phyloP scores from a whole-genome alignment of 768 basidiomycete genomes.

The Solioccasus polychromus region DNA sequence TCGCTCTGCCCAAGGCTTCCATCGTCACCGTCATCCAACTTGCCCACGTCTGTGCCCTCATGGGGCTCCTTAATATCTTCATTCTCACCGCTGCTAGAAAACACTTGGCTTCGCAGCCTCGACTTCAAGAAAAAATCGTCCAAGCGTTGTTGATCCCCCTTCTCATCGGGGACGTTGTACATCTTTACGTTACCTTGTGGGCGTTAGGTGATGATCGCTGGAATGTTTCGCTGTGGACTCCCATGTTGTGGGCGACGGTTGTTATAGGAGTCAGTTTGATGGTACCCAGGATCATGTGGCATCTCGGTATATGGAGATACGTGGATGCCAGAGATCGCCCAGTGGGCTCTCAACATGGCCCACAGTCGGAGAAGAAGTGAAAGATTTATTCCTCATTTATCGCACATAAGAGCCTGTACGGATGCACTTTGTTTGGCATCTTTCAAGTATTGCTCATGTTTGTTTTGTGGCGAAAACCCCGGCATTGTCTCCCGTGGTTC shows the following conservation, averaged over 20 bases:
- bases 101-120: slow-evolving; percentile 55
- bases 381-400: slow-evolving; percentile 23
- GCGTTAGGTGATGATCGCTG: slow-evolving; percentile 70
- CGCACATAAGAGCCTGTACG: slow-evolving; percentile 7
- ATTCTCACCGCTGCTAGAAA: slow-evolving; percentile 59
- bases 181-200: slow-evolving; percentile 69
- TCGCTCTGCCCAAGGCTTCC: slow-evolving; percentile 55
- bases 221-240: slow-evolving; percentile 59
- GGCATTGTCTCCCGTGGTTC: too few relatives aligned
- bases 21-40: slow-evolving; percentile 71
- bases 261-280: slow-evolving; percentile 60
- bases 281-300: slow-evolving; percentile 72
- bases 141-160: slow-evolving; percentile 63
- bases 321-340: slow-evolving; percentile 59
- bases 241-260: slow-evolving; percentile 68
- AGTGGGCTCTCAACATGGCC: not conserved
- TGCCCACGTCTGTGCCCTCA: slow-evolving; percentile 71
- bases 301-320: slow-evolving; percentile 72
- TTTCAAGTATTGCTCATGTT: too few relatives aligned
- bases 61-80: slow-evolving; percentile 69
- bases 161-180: slow-evolving; percentile 64
- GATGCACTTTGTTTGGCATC: too few relatives aligned
- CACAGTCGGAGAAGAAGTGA: slow-evolving; percentile 13
- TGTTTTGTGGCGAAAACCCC: too few relatives aligned
- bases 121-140: slow-evolving; percentile 71